Evolutionary conservation across 1,284 basidiomycete genomes (phyloP), one percentile per base, ranked within the genome.

Genomic region (Puccinia horiana): DNA sequence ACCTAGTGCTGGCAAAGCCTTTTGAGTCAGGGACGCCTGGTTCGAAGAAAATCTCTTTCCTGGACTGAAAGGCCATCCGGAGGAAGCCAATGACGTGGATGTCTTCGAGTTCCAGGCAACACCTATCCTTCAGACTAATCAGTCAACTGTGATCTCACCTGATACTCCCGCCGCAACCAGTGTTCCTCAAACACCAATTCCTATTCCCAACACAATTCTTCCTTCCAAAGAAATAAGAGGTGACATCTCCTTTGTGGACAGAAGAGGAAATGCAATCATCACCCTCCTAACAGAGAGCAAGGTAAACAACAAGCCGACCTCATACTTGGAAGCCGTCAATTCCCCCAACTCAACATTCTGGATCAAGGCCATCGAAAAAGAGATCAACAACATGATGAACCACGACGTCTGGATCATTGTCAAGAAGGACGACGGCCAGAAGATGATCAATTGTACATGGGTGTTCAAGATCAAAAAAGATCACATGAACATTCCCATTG

Each of bases 361-460:
- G 69, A 72, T 32, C 8, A 35, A 52, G 32, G 69, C 40, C 11
- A n/a, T n/a, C n/a, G n/a, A n/a, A n/a, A n/a, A n/a, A n/a, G n/a
- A n/a, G n/a, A 70, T 70, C 11, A 37, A 1, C 16, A 67, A 67
- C 16, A 37, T 67, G 63, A 5, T 16, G 20, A 16, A 67, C 8
- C 63, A 67, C 37, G 35, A 67, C 18, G 63, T 67, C 18, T 67
- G 63, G 63, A 40, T 42, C 8, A 40, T n/a, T 37, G 63, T 67
- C 12, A 6, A 63, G 18, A 63, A 63, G 9, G 35, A 3, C 3
- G 58, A 29, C 3, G n/a, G 29, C 29, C 42, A 70, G 23, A 70
- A 70, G 16, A 40, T 11, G n/a, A 52, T 74, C 47, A 49, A 49
- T 29, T 49, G 42, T 18, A 74, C 72, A 23, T 74, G 72, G 72